phyloP scores from a whole-genome alignment of 371 early-diverging fungal species.

The Zychaea mexicana region DNA sequence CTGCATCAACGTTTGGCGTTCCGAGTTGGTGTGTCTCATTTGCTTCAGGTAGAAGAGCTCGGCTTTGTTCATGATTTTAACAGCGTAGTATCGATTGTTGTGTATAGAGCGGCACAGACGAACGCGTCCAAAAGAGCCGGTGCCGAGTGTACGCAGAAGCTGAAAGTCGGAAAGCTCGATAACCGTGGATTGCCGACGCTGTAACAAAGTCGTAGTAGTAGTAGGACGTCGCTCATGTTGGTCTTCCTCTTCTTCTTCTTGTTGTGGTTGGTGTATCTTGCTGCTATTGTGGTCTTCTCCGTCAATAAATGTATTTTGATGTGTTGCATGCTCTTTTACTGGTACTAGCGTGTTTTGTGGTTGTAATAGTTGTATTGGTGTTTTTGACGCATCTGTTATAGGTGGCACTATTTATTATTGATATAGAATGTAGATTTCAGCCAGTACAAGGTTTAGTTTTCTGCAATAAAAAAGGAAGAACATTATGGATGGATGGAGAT shows the following conservation, averaged over 20 bases:
- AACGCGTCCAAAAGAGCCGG: constrained; percentile 69
- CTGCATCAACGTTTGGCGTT: constrained; percentile 76
- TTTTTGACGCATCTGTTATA: too few relatives aligned
- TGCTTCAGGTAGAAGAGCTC: constrained; percentile 85
- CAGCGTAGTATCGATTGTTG: constrained; percentile 83
- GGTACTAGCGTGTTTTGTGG: too few relatives aligned
- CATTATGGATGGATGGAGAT: too few relatives aligned
- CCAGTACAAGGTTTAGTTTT: too few relatives aligned
- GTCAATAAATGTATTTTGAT: too few relatives aligned
- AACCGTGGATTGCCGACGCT: background rate
- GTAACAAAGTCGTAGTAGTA: background rate
- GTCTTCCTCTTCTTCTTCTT: background rate
- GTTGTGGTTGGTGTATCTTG: too few relatives aligned
- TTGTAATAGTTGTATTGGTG: too few relatives aligned
- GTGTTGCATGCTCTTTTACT: too few relatives aligned
- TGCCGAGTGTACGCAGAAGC: constrained; percentile 59
- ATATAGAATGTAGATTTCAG: too few relatives aligned
- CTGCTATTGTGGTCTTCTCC: too few relatives aligned
- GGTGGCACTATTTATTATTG: too few relatives aligned
- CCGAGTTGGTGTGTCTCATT: constrained; percentile 77
- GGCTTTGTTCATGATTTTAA: constrained; percentile 92
- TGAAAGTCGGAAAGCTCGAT: constrained; percentile 14
- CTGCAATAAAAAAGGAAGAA: too few relatives aligned
- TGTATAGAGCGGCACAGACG: constrained; percentile 49
- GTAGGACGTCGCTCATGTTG: background rate